These are phyloP conservation scores for Salvia hispanica DNA, from an alignment of 257 asterid species.

Conservation along the genomic window DNA sequence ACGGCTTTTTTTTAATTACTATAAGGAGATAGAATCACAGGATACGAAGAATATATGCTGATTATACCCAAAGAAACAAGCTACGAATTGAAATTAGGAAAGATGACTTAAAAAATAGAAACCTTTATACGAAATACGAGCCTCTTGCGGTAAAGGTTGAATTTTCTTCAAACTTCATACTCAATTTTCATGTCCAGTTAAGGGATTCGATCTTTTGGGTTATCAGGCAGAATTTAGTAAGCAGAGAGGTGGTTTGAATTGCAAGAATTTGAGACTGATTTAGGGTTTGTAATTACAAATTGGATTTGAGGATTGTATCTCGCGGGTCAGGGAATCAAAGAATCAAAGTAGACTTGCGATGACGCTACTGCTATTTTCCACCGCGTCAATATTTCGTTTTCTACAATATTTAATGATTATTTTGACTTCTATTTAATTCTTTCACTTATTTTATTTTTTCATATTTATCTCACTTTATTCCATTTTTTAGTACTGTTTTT, in stretches of 20 bases:
- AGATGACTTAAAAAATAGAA: background rate
- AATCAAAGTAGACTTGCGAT: background rate
- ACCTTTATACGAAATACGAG: conserved; percentile 28
- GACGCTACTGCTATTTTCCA: background rate
- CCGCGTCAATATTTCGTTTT: too few species aligned
- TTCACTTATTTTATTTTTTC: too few species aligned
- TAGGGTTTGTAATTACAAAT: conserved; percentile 36
- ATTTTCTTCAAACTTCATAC: conserved; percentile 23
- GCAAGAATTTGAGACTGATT: background rate
- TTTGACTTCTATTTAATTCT: too few species aligned
- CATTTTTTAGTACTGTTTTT: too few species aligned
- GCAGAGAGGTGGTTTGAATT: background rate
- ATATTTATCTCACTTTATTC: too few species aligned
- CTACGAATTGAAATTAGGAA: background rate
- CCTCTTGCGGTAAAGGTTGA: conserved; percentile 24
- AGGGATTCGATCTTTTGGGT: background rate
- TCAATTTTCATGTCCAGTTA: conserved; percentile 7
- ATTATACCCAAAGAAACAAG: conserved; percentile 2
- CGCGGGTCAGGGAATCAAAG: conserved; percentile 20
- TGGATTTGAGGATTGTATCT: conserved; percentile 22
- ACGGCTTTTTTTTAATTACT: conserved; percentile 15
- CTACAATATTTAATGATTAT: too few species aligned
- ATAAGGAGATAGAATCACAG: background rate
- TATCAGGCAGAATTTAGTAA: background rate
- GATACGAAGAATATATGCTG: background rate